Percentiles rank a stretch among this genome's conserved stretches.
These are phyloP conservation scores for Olyra latifolia DNA, from an alignment of 176 grass and related monocot genomes.

Conservation along the genomic window DNA sequence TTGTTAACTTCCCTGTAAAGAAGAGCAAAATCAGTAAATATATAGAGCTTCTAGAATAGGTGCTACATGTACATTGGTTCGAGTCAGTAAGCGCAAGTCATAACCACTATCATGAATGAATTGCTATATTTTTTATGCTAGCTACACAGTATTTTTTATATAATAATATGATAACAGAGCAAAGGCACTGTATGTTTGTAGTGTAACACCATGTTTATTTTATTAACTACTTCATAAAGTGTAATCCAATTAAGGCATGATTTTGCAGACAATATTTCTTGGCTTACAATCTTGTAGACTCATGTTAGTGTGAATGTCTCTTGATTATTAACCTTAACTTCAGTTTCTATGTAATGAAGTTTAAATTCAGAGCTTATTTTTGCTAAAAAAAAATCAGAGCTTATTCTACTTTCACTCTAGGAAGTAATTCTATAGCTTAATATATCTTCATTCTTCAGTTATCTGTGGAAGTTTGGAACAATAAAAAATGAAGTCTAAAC, in stretches of 20 bases:
- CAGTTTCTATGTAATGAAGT: constrained; percentile 1
- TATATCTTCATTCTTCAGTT: constrained; percentile 11
- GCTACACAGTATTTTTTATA: constrained; percentile 13
- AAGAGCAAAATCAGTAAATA: constrained; percentile 41
- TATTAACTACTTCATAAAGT: background rate
- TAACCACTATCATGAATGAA: constrained; percentile 2
- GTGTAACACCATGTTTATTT: background rate
- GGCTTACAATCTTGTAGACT: background rate
- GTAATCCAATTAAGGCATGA: background rate
- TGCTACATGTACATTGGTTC: background rate
- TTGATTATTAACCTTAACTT: background rate
- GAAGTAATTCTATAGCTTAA: constrained; percentile 7
- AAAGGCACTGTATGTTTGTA: background rate
- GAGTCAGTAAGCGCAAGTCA: background rate
- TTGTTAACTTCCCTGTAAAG: constrained; percentile 57
- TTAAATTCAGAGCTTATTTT: constrained; percentile 6
- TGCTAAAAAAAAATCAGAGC: background rate
- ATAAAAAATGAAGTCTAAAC: background rate
- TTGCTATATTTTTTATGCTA: background rate
- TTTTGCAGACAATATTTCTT: background rate
- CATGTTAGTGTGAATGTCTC: constrained; percentile 2
- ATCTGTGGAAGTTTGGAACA: constrained; percentile 8
- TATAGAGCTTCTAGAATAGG: constrained; percentile 26
- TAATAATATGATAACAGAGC: background rate
- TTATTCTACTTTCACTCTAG: constrained; percentile 28